These are phyloP conservation scores for Cutaneotrichosporon cyanovorans DNA, from an alignment of 1,284 basidiomycete genomes.

Conservation along the genomic window DNA sequence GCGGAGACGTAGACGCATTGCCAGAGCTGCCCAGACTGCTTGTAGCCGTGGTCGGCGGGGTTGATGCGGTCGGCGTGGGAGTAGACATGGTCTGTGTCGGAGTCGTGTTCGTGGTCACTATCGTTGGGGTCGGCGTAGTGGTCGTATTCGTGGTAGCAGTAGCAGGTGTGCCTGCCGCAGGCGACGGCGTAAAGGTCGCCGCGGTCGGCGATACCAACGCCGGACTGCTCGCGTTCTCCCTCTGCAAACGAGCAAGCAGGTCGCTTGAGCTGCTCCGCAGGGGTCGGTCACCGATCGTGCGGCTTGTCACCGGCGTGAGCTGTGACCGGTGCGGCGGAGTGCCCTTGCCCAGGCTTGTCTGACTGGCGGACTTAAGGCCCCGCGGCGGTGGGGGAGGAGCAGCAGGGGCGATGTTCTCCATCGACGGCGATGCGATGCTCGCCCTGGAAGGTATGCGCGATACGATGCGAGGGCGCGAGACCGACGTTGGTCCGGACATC, in stretches of 20 bases:
- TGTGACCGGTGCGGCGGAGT: not conserved
- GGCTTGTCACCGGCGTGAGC: not conserved
- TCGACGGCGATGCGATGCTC: not conserved
- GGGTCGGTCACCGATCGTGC: conserved; percentile 5
- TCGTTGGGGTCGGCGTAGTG: too few relatives aligned
- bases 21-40: too few relatives aligned
- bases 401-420: not conserved
- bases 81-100: too few relatives aligned
- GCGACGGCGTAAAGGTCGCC: not conserved
- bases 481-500: conserved; percentile 46
- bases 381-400: too few relatives aligned
- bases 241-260: conserved; percentile 8
- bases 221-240: conserved; percentile 1
- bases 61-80: too few relatives aligned
- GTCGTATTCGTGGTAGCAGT: too few relatives aligned
- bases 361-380: not conserved
- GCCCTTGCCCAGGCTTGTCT: too few relatives aligned
- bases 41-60: too few relatives aligned
- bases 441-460: not conserved
- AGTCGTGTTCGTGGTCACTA: too few relatives aligned
- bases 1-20: not conserved
- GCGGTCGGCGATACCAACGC: not conserved
- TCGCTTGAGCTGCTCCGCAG: conserved; percentile 16
- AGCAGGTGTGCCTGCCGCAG: too few relatives aligned
- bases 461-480: not conserved